Evolutionary conservation across 164 flowering plant genomes (phyloP), one percentile per base, ranked within the genome.

Genomic region (Nymphaea thermarum): DNA sequence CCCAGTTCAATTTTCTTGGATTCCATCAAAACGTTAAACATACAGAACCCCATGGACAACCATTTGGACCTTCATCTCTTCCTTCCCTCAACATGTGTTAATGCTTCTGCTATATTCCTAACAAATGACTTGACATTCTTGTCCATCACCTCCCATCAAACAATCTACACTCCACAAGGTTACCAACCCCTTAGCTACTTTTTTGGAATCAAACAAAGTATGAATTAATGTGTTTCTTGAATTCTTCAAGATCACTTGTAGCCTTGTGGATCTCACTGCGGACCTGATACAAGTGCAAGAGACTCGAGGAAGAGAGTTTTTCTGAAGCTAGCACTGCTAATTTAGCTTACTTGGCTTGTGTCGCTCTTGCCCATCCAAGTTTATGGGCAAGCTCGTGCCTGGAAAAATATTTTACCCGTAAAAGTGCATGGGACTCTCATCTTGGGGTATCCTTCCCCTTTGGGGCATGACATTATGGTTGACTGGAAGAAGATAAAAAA

Each of bases 41-140:
- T 66, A 85, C 97, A 90, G 73, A 81, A 93, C 16, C 86, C 91
- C 15, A 86, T 43, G 5, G 87, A 84, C 71, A 42, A 82, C 75
- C 67, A 80, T 43, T 44, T 78, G 74, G 71, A 79, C 75, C 77
- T 75, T 80, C 11, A 61, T 15, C 64, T 73, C 80, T 65, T 77
- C 75, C 47, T 53, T 60, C 71, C 79, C 4, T 75, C 41, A 25
- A 63, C 67, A 2, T 47, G 12, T 6, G 55, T 12, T 12, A 75
- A 63, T 60, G 72, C 66, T 53, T 83, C 82, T 44, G 63, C 75
- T 36, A 78, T 66, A 71, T 85, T 80, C 69, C 79, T 77, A 14
- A 87, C 77, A 72, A 72, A 87, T 14, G 78, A 70, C n/a, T 36
- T 55, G 44, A 77, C 45, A 3, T 79, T 66, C 71, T 76, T 81